A percentile compares a stretch with the other conserved stretches of the same genome.
These are phyloP conservation scores for Globisporangium orthogonon DNA, from an alignment of 352 stramenopile species.

Conservation along the genomic window DNA sequence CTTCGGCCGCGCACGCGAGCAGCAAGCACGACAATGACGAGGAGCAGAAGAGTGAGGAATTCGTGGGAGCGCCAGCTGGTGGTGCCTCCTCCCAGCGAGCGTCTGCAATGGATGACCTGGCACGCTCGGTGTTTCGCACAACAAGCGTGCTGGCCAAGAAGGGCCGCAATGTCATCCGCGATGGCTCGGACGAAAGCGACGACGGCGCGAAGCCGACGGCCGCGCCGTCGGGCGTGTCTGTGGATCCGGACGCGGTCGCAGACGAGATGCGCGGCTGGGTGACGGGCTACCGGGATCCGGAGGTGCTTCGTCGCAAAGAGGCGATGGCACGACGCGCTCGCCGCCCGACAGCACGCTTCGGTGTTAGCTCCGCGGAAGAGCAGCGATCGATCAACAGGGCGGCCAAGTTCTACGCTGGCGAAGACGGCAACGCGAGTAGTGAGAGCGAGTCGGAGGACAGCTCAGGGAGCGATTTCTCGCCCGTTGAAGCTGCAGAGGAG, in stretches of 20 bases:
- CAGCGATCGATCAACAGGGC: constrained; percentile 21
- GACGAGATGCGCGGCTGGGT: constrained; percentile 60
- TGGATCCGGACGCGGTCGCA: constrained; percentile 17
- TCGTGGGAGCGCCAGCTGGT: background rate
- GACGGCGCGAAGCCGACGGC: background rate
- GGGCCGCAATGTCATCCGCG: background rate
- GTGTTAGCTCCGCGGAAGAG: constrained; percentile 34
- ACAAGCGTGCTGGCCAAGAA: background rate
- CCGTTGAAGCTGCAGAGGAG: constrained; percentile 26
- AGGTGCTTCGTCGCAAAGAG: constrained; percentile 53
- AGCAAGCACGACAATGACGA: constrained; percentile 5
- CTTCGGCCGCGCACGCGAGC: constrained; percentile 2
- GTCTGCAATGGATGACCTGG: constrained; percentile 6
- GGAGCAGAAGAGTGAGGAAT: constrained; percentile 49
- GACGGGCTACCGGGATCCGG: constrained; percentile 38
- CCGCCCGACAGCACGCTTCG: constrained; percentile 26
- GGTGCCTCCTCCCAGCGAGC: background rate
- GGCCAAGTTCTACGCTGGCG: constrained; percentile 34
- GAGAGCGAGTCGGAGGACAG: constrained; percentile 15
- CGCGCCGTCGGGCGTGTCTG: background rate
- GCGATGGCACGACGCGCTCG: constrained; percentile 35
- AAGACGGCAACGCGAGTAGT: constrained; percentile 24
- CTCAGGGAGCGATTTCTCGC: constrained; percentile 36
- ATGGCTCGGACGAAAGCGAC: background rate
- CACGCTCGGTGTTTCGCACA: constrained; percentile 1